Percentiles rank a stretch among this genome's conserved stretches.
Evolutionary conservation across 1,284 basidiomycete genomes (phyloP).

Genomic region (Wallemia mellicola): DNA sequence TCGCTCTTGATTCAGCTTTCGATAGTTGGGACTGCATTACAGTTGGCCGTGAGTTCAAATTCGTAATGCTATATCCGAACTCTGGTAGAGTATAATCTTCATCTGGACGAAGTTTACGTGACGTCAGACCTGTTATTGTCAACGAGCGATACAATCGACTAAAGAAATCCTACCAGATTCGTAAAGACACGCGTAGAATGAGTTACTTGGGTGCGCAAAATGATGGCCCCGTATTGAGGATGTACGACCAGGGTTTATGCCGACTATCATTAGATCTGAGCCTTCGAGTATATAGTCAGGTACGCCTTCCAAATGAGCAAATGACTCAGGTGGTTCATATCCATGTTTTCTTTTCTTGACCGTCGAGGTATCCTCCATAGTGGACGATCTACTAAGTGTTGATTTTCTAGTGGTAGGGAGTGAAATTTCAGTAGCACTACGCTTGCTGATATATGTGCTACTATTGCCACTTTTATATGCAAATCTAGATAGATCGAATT

Average conservation of each 20-base stretch:
- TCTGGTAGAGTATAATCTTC: neutral
- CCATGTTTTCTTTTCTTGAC: neutral
- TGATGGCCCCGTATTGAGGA: neutral
- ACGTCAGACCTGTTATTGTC: neutral
- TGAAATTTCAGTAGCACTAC: neutral
- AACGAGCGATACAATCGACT: no score
- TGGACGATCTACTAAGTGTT: neutral
- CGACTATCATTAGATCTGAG: neutral
- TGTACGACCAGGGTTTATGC: neutral
- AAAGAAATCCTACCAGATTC: neutral
- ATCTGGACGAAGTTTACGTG: neutral
- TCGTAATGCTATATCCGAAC: neutral
- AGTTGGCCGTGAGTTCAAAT: neutral
- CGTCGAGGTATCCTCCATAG: neutral
- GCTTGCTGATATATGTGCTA: neutral
- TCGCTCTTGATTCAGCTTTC: neutral
- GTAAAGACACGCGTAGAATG: neutral
- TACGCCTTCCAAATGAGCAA: neutral
- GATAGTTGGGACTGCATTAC: neutral
- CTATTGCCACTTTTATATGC: neutral
- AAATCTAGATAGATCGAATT: neutral
- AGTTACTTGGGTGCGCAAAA: neutral
- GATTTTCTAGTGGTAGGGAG: neutral
- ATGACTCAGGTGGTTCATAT: neutral
- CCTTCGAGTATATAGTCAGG: neutral